Conservation (phyloP, 208 protist genomes). For the Strigomonas oncopelti region DNA sequence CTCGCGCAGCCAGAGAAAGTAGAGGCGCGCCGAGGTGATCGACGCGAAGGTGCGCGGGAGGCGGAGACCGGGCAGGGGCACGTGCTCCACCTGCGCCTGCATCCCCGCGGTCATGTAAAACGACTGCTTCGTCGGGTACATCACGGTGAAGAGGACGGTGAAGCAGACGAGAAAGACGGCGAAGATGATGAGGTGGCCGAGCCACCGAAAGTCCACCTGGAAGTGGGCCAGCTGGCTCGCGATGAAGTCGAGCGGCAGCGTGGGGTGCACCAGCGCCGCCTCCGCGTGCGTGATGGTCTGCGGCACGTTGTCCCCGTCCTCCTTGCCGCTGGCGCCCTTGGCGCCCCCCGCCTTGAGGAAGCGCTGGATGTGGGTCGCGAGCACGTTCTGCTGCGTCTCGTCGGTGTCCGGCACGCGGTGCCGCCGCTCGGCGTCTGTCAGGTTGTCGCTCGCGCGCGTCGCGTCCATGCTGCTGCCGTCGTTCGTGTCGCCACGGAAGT, state of each 20-base stretch:
- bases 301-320: background rate
- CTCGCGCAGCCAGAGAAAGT: slow-evolving; percentile 14
- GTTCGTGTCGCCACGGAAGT: background rate
- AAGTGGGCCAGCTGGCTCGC: slow-evolving; percentile 14
- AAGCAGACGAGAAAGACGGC: slow-evolving; percentile 12
- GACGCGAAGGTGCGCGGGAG: slow-evolving; percentile 18
- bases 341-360: background rate
- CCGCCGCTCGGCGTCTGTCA: background rate
- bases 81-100: slow-evolving; percentile 16
- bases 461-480: no score
- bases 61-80: slow-evolving; percentile 12
- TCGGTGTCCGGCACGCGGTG: background rate
- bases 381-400: background rate
- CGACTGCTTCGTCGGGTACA: slow-evolving; percentile 6
- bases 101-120: slow-evolving; percentile 12
- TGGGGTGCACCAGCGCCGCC: slow-evolving; percentile 27
- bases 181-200: slow-evolving; percentile 16
- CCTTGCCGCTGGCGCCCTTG: background rate
- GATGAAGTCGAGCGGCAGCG: slow-evolving; percentile 41
- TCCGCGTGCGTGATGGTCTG: slow-evolving; percentile 20
- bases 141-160: slow-evolving; percentile 7
- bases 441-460: background rate
- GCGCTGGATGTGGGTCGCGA: background rate
- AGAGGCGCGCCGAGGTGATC: slow-evolving; percentile 14
- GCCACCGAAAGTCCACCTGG: slow-evolving; percentile 20